phyloP scores from a whole-genome alignment of 805 yeast genomes.

The Candida oleophila region DNA sequence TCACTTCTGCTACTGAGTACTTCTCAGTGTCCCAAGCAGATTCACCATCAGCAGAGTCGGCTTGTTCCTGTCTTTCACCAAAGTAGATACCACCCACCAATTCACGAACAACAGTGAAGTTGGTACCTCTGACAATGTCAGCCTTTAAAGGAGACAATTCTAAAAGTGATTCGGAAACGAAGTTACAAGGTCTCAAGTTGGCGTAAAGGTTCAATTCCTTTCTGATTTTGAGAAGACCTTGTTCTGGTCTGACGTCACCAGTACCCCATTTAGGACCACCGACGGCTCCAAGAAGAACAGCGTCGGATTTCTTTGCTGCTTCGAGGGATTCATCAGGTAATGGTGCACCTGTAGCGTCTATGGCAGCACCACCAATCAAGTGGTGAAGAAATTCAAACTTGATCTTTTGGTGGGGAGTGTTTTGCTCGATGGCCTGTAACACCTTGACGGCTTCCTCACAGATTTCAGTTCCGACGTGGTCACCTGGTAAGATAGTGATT shows the following conservation, averaged over 20 bases:
- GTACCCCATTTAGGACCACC: slow-evolving; percentile 99
- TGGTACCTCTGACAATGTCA: slow-evolving; percentile 85
- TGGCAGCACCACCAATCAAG: slow-evolving; percentile 97
- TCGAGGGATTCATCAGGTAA: slow-evolving; percentile 80
- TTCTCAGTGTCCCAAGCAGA: slow-evolving; percentile 93
- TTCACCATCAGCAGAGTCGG: slow-evolving; percentile 59
- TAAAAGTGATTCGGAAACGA: slow-evolving; percentile 79
- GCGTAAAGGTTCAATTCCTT: slow-evolving; percentile 94
- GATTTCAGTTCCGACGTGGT: slow-evolving; percentile 93
- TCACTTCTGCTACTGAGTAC: slow-evolving; percentile 87
- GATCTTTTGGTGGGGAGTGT: slow-evolving; percentile 39
- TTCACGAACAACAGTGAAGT: slow-evolving; percentile 92
- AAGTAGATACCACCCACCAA: slow-evolving; percentile 97
- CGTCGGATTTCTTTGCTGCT: slow-evolving; percentile 85
- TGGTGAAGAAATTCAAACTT: slow-evolving; percentile 78
- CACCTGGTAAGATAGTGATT: slow-evolving; percentile 91
- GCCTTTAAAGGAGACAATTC: slow-evolving; percentile 86
- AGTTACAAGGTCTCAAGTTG: slow-evolving; percentile 94
- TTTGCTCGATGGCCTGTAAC: slow-evolving; percentile 67
- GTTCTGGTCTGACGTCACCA: slow-evolving; percentile 95
- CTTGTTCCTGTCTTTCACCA: slow-evolving; percentile 93
- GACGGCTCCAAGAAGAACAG: slow-evolving; percentile 96
- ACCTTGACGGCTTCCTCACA: slow-evolving; percentile 91
- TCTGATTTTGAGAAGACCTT: slow-evolving; percentile 90
- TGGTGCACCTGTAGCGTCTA: slow-evolving; percentile 94